Conservation (phyloP, 106 monocot species). For the Cymbidium sinense region DNA sequence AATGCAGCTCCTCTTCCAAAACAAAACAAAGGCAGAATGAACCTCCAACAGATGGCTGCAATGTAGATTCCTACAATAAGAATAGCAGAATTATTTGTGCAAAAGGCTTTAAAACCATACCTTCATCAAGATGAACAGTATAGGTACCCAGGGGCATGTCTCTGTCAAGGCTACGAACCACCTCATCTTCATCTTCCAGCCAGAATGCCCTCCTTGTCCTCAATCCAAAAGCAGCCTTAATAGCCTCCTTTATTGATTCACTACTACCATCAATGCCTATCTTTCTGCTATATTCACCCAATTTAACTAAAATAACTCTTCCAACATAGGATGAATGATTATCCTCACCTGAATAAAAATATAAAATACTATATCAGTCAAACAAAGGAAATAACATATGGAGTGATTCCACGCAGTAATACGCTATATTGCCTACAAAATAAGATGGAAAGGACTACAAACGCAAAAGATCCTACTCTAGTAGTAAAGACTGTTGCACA, state of each 20-base stretch:
- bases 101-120: constrained; percentile 17
- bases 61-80: not conserved
- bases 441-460: not conserved
- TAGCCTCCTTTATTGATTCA: constrained; percentile 82
- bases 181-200: constrained; percentile 93
- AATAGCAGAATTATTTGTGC: not conserved
- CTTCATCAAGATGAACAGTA: constrained; percentile 73
- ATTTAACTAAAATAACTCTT: constrained; percentile 76
- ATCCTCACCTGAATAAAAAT: constrained; percentile 38
- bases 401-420: not conserved
- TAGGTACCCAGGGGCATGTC: constrained; percentile 86
- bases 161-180: constrained; percentile 70
- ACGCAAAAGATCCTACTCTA: not conserved
- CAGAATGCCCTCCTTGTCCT: constrained; percentile 86
- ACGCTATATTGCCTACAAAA: not conserved
- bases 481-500: not conserved
- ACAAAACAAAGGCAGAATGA: not conserved
- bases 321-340: constrained; percentile 51
- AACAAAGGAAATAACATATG: not conserved
- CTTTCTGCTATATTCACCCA: constrained; percentile 65
- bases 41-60: not conserved
- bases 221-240: constrained; percentile 80
- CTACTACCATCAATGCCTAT: constrained; percentile 83
- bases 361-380: not conserved
- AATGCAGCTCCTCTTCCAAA: not conserved